Percentiles rank a stretch among this genome's conserved stretches.
Conservation (phyloP, 2,329 filamentous ascomycete genomes). For the Neonectria magnoliae region DNA sequence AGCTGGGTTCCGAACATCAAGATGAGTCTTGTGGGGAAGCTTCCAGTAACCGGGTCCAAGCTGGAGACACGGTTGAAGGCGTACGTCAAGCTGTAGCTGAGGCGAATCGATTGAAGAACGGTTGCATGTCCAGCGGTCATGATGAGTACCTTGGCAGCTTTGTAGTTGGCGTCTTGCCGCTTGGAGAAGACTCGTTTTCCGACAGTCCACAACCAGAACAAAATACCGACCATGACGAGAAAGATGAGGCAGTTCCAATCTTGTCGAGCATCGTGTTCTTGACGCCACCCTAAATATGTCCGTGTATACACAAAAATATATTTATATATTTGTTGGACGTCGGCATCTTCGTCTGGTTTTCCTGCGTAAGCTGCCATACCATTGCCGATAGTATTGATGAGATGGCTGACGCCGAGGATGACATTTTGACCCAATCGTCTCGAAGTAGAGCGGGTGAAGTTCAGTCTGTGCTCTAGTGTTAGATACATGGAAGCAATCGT, state of each 20-base stretch:
- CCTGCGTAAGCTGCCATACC: conserved; percentile 25
- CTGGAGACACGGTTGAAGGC: conserved; percentile 3
- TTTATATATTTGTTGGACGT: too few relatives aligned
- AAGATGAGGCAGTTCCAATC: conserved; percentile 13
- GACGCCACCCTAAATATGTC: too few relatives aligned
- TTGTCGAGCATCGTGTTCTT: conserved; percentile 4
- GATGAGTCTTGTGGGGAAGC: conserved; percentile 14
- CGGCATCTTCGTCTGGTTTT: not conserved
- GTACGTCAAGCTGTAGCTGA: conserved; percentile 22
- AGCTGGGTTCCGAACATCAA: conserved; percentile 15
- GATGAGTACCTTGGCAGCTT: conserved; percentile 11
- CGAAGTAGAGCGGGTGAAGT: conserved; percentile 9
- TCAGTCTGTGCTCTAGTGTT: not conserved
- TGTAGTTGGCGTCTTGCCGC: conserved; percentile 16
- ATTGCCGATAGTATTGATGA: conserved; percentile 22
- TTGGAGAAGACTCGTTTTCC: conserved; percentile 8
- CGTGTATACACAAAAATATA: too few relatives aligned
- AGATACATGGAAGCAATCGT: not conserved
- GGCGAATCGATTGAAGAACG: conserved; percentile 18
- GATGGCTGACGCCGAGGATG: conserved; percentile 20
- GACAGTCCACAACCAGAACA: conserved; percentile 14
- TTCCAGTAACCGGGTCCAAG: conserved; percentile 11
- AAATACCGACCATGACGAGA: conserved; percentile 7
- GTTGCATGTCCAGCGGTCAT: conserved; percentile 9
- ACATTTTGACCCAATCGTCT: conserved; percentile 17